Evolutionary conservation across 2,329 filamentous ascomycete genomes (phyloP), one percentile per base, ranked within the genome.

Genomic region (Sarocladium strictum): DNA sequence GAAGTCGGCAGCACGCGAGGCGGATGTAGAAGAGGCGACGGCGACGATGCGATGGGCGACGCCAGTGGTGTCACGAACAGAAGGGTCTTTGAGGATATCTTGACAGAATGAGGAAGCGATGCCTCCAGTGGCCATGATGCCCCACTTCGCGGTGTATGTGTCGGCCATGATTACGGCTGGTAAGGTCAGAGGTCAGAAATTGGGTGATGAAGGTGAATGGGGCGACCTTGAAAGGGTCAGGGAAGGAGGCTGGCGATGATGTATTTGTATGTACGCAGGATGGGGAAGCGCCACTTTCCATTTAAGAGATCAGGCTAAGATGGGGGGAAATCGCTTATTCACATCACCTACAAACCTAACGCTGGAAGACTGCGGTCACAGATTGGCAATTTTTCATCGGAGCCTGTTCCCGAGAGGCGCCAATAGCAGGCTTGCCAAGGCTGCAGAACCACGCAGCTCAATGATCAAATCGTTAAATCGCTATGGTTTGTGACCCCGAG

Each of bases 21-120:
- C 76, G 47, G 87, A 90, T 38, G 81, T 84, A 3, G 90, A 94
- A 1, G 90, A 94, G 21, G 90, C 87, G 5, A 88, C 90, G 21
- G 90, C 91, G 19, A 86, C 82, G 49, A 96, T 80, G 62, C 84
- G 82, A 72, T 96, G 91, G 55, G 80, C 79, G 58, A 96, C 77
- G 62, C 95, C 88, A 56, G 76, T 73, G 53, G 88, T 87, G 52
- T 79, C 80, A 61, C 91, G 87, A 49, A 77, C 76, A 38, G 79
- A 74, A 15, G 91, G 87, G 69, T 93, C 84, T 57, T 82, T 80
- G 60, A 92, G 83, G 52, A 96, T 80, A 66, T 96, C 91, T 70
- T 86, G 85, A 63, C 85, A 81, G 73, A 94, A 90, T 58, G 72
- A 79, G 83, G 59, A 40, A 40, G 80, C 80, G 63, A 84, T 83